Evolutionary conservation across 2,329 filamentous ascomycete species (phyloP).

Genomic region (Penicillium janthinellum): DNA sequence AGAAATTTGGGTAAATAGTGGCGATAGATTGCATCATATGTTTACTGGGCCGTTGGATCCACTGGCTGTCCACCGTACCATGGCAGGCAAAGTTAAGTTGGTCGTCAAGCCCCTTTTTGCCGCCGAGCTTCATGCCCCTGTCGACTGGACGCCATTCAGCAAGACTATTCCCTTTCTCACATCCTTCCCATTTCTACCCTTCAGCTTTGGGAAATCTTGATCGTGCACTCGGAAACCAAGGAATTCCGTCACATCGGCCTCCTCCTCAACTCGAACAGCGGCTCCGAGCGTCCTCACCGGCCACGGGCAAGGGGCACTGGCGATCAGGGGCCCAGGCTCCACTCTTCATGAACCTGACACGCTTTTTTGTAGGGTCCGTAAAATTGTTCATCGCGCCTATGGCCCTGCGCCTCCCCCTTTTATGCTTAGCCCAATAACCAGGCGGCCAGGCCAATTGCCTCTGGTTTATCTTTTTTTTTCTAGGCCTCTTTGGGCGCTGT

Average conservation of each 20-base stretch:
- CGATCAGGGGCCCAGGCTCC: slow-evolving; percentile 21
- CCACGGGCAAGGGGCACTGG: slow-evolving; percentile 8
- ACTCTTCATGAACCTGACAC: slow-evolving; percentile 10
- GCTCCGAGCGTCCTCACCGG: neutral
- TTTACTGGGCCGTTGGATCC: neutral
- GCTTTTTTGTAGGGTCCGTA: slow-evolving; percentile 18
- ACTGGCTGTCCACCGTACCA: neutral
- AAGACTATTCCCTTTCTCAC: neutral
- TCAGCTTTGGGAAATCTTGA: neutral
- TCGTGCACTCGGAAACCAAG: neutral
- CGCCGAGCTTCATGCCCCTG: neutral
- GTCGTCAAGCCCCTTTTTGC: neutral
- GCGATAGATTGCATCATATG: slow-evolving; percentile 14
- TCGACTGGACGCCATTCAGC: neutral
- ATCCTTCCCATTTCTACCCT: neutral
- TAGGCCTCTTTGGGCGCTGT: neutral
- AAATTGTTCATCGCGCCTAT: neutral
- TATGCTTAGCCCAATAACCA: neutral
- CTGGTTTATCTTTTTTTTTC: neutral
- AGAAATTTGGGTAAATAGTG: neutral
- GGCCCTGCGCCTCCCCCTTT: slow-evolving; percentile 8
- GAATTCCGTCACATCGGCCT: neutral
- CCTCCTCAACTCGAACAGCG: neutral
- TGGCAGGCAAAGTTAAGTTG: neutral
- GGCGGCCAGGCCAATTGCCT: neutral